These are phyloP conservation scores for Akanthomyces uredinophilus DNA, from an alignment of 2,329 filamentous ascomycete genomes.

Conservation along the genomic window DNA sequence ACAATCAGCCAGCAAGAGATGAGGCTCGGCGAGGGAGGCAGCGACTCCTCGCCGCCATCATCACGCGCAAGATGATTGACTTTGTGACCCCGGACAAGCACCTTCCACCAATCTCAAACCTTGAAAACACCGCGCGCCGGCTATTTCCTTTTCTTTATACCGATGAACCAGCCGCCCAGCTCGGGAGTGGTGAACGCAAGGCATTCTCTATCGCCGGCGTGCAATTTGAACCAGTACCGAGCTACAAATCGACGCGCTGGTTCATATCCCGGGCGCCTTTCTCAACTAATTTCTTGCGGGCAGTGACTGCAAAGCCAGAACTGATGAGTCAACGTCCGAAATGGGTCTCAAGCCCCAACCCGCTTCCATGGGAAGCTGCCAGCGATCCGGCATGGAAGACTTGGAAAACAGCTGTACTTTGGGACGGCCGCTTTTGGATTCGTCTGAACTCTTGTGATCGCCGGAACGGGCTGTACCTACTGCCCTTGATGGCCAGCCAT, in stretches of 20 bases:
- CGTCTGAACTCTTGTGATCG: constrained; percentile 40
- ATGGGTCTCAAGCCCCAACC: background rate
- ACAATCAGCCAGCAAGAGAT: constrained; percentile 21
- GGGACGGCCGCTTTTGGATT: constrained; percentile 61
- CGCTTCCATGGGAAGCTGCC: constrained; percentile 24
- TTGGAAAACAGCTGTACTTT: constrained; percentile 36
- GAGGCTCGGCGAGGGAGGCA: constrained; percentile 29
- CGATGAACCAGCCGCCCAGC: constrained; percentile 13
- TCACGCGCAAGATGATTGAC: constrained; percentile 43
- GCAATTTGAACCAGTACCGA: constrained; percentile 31
- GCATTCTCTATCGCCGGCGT: constrained; percentile 38
- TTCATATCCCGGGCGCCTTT: constrained; percentile 44
- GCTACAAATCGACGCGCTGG: constrained; percentile 30
- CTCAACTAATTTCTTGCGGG: constrained; percentile 28
- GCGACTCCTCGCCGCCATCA: constrained; percentile 40
- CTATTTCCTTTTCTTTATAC: constrained; percentile 43
- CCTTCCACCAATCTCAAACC: constrained; percentile 35
- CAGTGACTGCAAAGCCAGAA: background rate
- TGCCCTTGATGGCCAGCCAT: constrained; percentile 40
- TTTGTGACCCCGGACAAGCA: constrained; percentile 47
- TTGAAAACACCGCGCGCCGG: constrained; percentile 41
- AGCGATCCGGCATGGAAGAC: constrained; percentile 25
- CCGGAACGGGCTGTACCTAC: constrained; percentile 34
- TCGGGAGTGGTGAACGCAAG: constrained; percentile 25
- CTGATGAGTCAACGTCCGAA: background rate